Percentiles rank a stretch among this genome's conserved stretches.
Conservation (phyloP, 257 asterid genomes). For the Coffea canephora region DNA sequence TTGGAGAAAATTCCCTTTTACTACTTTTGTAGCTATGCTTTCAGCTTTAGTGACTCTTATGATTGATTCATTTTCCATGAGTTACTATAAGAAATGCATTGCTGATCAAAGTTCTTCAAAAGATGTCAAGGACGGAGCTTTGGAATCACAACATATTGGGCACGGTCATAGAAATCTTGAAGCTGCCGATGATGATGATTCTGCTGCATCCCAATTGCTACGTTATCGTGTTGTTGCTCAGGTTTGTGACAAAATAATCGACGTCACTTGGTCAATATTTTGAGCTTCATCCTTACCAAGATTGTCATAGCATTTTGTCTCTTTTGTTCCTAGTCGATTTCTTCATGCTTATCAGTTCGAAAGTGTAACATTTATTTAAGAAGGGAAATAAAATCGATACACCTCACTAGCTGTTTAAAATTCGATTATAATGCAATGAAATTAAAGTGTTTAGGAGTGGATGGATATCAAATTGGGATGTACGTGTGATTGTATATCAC, state of each 20-base stretch:
- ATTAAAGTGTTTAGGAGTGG: too few species aligned
- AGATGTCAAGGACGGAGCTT: neutral
- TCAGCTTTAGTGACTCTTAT: conserved; percentile 32
- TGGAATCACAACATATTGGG: conserved; percentile 1
- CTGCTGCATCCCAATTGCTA: neutral
- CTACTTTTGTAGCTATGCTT: conserved; percentile 38
- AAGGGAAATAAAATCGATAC: too few species aligned
- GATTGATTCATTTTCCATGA: conserved; percentile 30
- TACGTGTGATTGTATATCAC: too few species aligned
- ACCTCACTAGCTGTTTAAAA: too few species aligned
- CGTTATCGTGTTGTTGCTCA: conserved; percentile 7
- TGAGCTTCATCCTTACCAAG: neutral
- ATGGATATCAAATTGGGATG: too few species aligned
- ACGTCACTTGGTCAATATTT: neutral
- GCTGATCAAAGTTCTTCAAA: conserved; percentile 1
- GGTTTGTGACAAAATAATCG: neutral
- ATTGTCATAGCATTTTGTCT: neutral
- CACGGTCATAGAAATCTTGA: conserved; percentile 17
- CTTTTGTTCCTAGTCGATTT: neutral
- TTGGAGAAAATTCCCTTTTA: conserved; percentile 35
- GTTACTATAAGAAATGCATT: conserved; percentile 18
- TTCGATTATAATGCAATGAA: too few species aligned
- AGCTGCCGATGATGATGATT: conserved; percentile 12
- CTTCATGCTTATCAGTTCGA: neutral
- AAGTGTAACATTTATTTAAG: too few species aligned